phyloP scores from a whole-genome alignment of 2,329 filamentous ascomycete genomes.

The Trichophyton verrucosum region DNA sequence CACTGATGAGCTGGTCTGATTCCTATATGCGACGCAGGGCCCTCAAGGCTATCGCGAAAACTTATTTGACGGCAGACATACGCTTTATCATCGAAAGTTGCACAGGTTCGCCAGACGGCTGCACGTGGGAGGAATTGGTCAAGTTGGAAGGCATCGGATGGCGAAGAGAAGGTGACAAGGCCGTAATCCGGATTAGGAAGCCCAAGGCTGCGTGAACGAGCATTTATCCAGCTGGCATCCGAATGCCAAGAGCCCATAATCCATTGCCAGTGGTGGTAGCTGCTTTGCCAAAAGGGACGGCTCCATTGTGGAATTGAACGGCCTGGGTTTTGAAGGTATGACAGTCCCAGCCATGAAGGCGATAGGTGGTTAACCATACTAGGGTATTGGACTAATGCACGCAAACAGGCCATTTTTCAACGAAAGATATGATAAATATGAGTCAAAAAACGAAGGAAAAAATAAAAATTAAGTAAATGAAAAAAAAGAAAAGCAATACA shows the following conservation, averaged over 20 bases:
- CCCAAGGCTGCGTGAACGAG: neutral
- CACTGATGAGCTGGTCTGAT: conserved; percentile 71
- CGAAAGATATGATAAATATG: neutral
- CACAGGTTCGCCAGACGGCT: conserved; percentile 27
- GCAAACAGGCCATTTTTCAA: neutral
- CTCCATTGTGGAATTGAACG: neutral
- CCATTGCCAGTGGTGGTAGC: neutral
- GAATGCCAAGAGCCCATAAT: neutral
- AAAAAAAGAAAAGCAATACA: too few species aligned
- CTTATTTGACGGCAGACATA: conserved; percentile 66
- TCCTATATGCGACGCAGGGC: conserved; percentile 60
- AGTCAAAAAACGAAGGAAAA: too few species aligned
- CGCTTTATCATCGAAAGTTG: conserved; percentile 52
- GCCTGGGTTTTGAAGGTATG: neutral
- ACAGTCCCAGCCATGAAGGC: neutral
- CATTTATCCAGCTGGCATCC: neutral
- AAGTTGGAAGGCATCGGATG: conserved; percentile 67
- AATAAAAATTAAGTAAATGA: too few species aligned
- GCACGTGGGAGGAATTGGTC: conserved; percentile 59
- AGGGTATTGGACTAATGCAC: neutral
- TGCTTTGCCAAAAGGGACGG: neutral
- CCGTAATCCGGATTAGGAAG: conserved; percentile 52
- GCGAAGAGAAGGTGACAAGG: conserved; percentile 59
- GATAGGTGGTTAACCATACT: neutral
- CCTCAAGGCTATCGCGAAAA: conserved; percentile 72